Base-by-base conservation (phyloP, 371 early-diverging fungal species). In the Rhizomucor miehei region DNA sequence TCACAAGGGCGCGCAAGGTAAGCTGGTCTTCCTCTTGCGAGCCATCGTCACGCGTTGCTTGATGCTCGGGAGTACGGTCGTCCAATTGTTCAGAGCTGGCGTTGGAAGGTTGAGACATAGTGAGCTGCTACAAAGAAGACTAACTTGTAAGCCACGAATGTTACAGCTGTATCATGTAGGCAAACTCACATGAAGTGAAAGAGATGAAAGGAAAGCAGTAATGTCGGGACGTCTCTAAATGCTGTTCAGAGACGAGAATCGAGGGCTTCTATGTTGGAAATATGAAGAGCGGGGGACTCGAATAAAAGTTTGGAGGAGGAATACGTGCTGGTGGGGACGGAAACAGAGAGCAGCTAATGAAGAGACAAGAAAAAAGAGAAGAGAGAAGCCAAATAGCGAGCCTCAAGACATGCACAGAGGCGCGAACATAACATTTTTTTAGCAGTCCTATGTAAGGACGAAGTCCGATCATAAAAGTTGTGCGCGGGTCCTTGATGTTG, bases 1-100 rank as follows among this genome's bases (percentile, higher is more conserved):
- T 79, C 14, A 94, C 89, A 9, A 94, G 75, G 17, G 91, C 87
- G 44, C 94, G 89, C 57, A 94, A 75, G 21, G 89, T 88, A 39
- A 93, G 71, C 41, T 63, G 60, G 39, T 57, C 71, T 19, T 64
- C 64, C 23, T 46, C 62, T 34, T 51, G 50, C 29, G 49, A 17
- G 38, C 39, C 44, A 8, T 52, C 40, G 41, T 25, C 46, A 37
- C 47, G 45, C 34, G 14, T 40, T 41, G 48, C 36, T 40, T 43
- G 48, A 38, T 53, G 38, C 38, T 53, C 53, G 35, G 50, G 20
- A 23, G 37, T 20, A 44, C 25, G 48, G 48, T 62, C 53, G 35
- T 48, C 56, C 25, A 44, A 48, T 23, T 56, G 62, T 44, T 57
- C 62, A 43, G 53, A 37, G 20, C 47, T 51, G 44, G 44, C 39